Evolutionary conservation across 768 basidiomycete species (phyloP), one percentile per base, ranked within the genome.

Genomic region (Leccinum fibrillosum): DNA sequence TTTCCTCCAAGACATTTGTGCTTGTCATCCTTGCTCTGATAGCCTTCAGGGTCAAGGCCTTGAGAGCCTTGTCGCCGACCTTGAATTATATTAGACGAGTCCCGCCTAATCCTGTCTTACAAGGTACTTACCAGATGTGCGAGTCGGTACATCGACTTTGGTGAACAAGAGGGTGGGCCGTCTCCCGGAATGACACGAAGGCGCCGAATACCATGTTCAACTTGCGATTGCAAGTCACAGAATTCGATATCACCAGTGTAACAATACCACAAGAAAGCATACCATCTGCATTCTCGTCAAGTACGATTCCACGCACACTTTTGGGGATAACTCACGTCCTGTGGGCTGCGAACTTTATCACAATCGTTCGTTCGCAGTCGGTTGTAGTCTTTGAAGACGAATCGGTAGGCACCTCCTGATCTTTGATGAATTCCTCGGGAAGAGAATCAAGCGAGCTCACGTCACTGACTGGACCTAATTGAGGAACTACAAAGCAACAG

Each of bases 121-220:
- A 11, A 21, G 9, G 9, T 17, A 2, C 68, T 58, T 37, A 72
- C 74, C 37, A 73, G 71, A n/a, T 64, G 53, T 7, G 75, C 72
- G 1, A 75, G 55, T 50, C 71, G 72, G 32, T 74, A 74, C 70
- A 75, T 75, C 0, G 74, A 75, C 64, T 74, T 75, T 13, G 74
- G 73, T 17, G 73, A 74, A 53, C 73, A 74, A 8, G 54, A 37
- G 2, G 63, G 63, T 26, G 56, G 54, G 3, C 39, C 49, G 12
- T 55, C 58, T 44, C 54, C 32, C n/a, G n/a, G n/a, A 42, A 37
- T 2, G 17, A 34, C 25, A 6, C 47, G 52, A n/a, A 47, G 10
- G 17, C 12, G 42, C 5, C 12, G 44, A 49, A 15, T 10, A 48
- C 55, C 55, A 7, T 44, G 44, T 47, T 49, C 50, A 4, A 47